Base-by-base conservation (phyloP, 768 basidiomycete genomes). In the Rhizopogon vulgaris region DNA sequence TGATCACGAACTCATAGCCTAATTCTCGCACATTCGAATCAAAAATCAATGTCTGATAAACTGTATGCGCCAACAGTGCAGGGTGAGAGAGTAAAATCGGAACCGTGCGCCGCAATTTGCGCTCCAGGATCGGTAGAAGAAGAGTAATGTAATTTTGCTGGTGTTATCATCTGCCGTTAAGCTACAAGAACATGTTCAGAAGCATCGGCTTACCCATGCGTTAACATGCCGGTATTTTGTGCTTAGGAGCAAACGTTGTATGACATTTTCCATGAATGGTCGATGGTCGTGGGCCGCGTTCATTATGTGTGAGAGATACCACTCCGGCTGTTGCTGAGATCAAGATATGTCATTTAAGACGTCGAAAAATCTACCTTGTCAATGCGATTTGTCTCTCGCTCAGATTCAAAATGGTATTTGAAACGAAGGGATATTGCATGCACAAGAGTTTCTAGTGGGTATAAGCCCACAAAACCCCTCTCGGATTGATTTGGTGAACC, bases 371-470 rank as follows among this genome's bases (percentile, higher is more conserved):
- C 2, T 48, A 89, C 94, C 82, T 97, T 98, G 71, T 98, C 95
- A 9, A 93, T 67, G 48, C 90, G 78, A 67, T 97, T 99, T 0
- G 96, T 99, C 57, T 83, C 80, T 34, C 92, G 76, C 15, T 80
- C 75, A 0, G 89, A 83, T 52, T 97, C 93, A 56, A 98, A 98
- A 63, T 99, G 96, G 64, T 87, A 99, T 60, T 87, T 90, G 75
- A 97, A 99, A 17, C 96, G 81, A 54, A 92, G 69, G 2, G 86
- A 74, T 45, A 99, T 77, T 2, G 94, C 90, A 40, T 85, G 83
- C 3, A 92, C 79, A 15, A 99, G 78, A 2, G 89, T 85, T 63
- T 91, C 85, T 15, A 98, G 60, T 2, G 96, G 81, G 67, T 94
- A 94, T 32, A 97, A 63, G 0, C 85, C 83, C 43, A 82, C 77